Conservation (phyloP, 352 stramenopile genomes). For the Globisporangium polare region DNA sequence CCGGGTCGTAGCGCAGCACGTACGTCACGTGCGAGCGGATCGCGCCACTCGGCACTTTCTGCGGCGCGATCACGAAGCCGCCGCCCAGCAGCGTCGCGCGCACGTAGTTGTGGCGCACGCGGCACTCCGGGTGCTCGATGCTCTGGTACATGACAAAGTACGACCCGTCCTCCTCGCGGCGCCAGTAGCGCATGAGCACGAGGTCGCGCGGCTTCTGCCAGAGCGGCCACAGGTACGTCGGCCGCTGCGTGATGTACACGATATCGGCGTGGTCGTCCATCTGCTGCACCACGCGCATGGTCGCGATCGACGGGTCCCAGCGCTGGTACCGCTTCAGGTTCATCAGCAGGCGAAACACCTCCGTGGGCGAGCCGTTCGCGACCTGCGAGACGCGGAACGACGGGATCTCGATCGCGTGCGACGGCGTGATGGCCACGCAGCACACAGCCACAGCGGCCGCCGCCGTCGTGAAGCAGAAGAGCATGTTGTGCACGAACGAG, state of each 20-base stretch:
- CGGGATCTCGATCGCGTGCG: constrained; percentile 73
- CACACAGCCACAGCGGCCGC: constrained; percentile 60
- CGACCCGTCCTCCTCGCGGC: constrained; percentile 83
- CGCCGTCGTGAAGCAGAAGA: constrained; percentile 74
- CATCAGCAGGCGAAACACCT: constrained; percentile 84
- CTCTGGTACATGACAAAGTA: constrained; percentile 92
- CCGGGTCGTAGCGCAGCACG: constrained; percentile 76
- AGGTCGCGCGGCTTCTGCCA: constrained; percentile 86
- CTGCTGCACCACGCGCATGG: constrained; percentile 79
- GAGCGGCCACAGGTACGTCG: constrained; percentile 80
- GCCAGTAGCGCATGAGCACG: constrained; percentile 87
- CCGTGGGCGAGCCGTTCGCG: constrained; percentile 77
- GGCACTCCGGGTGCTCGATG: constrained; percentile 80
- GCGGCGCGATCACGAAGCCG: constrained; percentile 82
- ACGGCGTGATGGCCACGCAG: constrained; percentile 65
- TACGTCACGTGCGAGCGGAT: constrained; percentile 83
- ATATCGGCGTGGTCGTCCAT: constrained; percentile 89
- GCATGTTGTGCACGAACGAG: constrained; percentile 80
- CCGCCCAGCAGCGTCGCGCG: constrained; percentile 73
- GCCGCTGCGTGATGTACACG: constrained; percentile 82
- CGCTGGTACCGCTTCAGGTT: constrained; percentile 80
- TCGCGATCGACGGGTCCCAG: constrained; percentile 77
- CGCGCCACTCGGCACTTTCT: constrained; percentile 69
- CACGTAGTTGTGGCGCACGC: constrained; percentile 85
- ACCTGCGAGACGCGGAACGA: constrained; percentile 82